Base-by-base conservation (phyloP, 1,284 basidiomycete species). In the Apiotrichum gracile region DNA sequence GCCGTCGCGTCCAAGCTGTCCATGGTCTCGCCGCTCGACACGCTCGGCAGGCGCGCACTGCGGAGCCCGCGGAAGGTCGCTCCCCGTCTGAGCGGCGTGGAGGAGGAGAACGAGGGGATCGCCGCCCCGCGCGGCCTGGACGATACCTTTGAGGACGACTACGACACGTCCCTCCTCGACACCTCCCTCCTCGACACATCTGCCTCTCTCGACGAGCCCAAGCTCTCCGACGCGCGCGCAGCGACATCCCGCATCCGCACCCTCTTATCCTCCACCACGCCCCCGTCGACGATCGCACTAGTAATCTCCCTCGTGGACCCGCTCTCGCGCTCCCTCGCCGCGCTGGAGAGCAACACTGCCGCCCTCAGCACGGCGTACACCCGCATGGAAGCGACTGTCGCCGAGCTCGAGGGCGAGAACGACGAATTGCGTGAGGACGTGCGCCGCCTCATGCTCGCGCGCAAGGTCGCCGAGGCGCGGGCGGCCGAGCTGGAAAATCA, bases 381-480 rank as follows among this genome's bases (percentile, higher is more conserved):
- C 12, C 43, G 43, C 43, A 29, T 45, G 14, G 45, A 17, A 33
- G 46, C 16, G 40, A 33, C 34, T 14, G 46, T 38, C 24, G 25
- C 35, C 10, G 46, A 47, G 25, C 46, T 47, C 1, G 46, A 27
- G 25, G 34, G n/a, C 17, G 46, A 53, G 42, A 33, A 33, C 13
- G 47, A 39, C 16, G 44, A 52, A 26, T 40, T 46, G 29, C 44
- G 44, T 14, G 45, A 38, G 13, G 45, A 52, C 45, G 42, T 41
- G 24, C 44, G 46, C 45, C 51, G 46, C 39, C 44, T 52, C 24
- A 46, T 52, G 27, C 27, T 47, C 2, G 51, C 39, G 17, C 51
- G 46, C 37, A 24, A 26, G 22, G 39, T 40, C 19, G 43, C 22
- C 4, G 34, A 40, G 19, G 43, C 27, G 8, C 27, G 31, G 12